A percentile compares a stretch with the other conserved stretches of the same genome.
phyloP scores from a whole-genome alignment of 495 filamentous ascomycete species.

The Penicillium ucsense region DNA sequence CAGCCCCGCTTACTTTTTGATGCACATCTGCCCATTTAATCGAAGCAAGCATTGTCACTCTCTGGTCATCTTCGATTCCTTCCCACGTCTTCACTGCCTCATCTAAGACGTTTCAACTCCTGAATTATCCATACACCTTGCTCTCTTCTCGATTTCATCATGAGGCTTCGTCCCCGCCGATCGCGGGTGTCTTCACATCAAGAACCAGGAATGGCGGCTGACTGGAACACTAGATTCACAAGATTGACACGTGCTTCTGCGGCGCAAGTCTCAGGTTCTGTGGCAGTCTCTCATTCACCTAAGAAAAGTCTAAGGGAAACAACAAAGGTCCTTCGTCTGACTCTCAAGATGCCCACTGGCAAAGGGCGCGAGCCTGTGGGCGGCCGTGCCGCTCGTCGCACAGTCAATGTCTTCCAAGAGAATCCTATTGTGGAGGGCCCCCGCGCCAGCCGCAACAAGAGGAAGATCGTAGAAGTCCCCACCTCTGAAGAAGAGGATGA shows the following conservation, averaged over 20 bases:
- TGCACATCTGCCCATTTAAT: background rate
- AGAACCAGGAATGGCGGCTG: constrained; percentile 29
- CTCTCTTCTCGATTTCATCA: constrained; percentile 12
- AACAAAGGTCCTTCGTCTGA: constrained; percentile 61
- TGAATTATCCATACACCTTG: background rate
- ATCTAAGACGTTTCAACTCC: too few relatives aligned
- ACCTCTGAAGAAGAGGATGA: constrained; percentile 41
- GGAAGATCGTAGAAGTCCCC: constrained; percentile 58
- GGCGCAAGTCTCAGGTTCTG: constrained; percentile 21
- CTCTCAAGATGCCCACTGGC: constrained; percentile 73
- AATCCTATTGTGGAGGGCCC: constrained; percentile 52
- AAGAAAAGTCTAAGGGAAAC: constrained; percentile 46
- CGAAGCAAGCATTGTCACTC: constrained; percentile 4
- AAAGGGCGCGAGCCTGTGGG: constrained; percentile 70
- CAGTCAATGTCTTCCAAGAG: constrained; percentile 41
- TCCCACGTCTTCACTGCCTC: too few relatives aligned
- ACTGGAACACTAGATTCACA: constrained; percentile 24
- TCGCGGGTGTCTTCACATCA: constrained; percentile 33
- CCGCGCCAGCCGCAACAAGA: constrained; percentile 53
- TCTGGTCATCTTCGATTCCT: constrained; percentile 1
- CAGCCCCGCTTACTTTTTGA: background rate
- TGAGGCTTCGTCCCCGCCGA: constrained; percentile 43
- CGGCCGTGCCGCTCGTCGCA: constrained; percentile 25
- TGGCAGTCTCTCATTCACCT: constrained; percentile 47
- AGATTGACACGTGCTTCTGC: constrained; percentile 27